Conservation (phyloP, 768 basidiomycete genomes). For the Fomitopsis serialis region DNA sequence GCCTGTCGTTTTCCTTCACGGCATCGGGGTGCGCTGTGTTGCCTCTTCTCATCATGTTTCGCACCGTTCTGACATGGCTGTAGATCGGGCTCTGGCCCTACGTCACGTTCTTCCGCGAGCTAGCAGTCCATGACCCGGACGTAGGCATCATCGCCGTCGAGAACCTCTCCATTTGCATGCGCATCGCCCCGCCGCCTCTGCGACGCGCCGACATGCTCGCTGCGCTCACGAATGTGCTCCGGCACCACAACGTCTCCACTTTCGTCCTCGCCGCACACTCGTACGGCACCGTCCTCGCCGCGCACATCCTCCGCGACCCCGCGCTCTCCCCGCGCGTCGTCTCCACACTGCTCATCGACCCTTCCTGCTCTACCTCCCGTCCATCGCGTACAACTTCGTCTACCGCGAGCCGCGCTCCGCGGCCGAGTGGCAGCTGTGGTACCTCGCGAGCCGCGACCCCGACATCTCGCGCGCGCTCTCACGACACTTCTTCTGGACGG, state of each 20-base stretch:
- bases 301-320: constrained; percentile 46
- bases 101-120: constrained; percentile 41
- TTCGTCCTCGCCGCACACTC: constrained; percentile 53
- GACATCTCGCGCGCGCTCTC: constrained; percentile 55
- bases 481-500: constrained; percentile 63
- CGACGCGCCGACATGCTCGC: constrained; percentile 33
- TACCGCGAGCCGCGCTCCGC: constrained; percentile 47
- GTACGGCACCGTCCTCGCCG: constrained; percentile 54
- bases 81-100: constrained; percentile 65
- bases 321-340: constrained; percentile 29
- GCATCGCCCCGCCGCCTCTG: constrained; percentile 50
- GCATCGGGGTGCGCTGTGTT: constrained; percentile 50
- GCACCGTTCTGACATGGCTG: not conserved
- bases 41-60: not conserved
- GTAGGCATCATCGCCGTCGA: constrained; percentile 57
- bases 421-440: constrained; percentile 66
- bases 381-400: constrained; percentile 62
- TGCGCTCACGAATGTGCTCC: constrained; percentile 40
- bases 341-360: constrained; percentile 51
- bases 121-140: constrained; percentile 40
- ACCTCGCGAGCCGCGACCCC: constrained; percentile 58
- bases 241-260: constrained; percentile 30
- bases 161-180: constrained; percentile 54
- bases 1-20: constrained; percentile 63
- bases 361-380: constrained; percentile 58